phyloP scores from a whole-genome alignment of 495 filamentous ascomycete genomes.

The Stereocaulon alpinum region DNA sequence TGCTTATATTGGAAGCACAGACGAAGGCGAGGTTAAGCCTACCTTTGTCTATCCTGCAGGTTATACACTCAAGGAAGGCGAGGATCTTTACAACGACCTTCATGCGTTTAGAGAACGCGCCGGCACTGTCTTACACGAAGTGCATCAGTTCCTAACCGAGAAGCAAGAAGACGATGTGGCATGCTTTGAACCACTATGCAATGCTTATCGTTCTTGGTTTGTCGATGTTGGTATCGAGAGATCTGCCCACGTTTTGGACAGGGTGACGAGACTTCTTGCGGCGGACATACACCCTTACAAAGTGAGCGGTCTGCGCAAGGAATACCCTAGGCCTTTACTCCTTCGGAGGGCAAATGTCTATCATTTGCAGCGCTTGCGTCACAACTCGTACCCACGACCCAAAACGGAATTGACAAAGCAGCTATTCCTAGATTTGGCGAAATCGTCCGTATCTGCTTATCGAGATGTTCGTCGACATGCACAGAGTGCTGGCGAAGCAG shows the following conservation, averaged over 20 bases:
- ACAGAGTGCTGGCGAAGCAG: conserved; percentile 83
- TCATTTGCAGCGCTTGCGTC: conserved; percentile 82
- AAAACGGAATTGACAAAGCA: conserved; percentile 76
- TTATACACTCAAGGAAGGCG: conserved; percentile 60
- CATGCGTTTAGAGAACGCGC: conserved; percentile 70
- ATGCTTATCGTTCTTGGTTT: conserved; percentile 91
- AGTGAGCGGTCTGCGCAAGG: conserved; percentile 81
- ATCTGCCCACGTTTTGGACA: conserved; percentile 85
- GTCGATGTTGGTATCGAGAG: conserved; percentile 94
- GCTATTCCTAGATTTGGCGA: conserved; percentile 76
- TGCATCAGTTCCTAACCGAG: conserved; percentile 70
- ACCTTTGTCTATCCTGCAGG: conserved; percentile 79
- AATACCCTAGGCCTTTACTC: conserved; percentile 82
- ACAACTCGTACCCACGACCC: conserved; percentile 78
- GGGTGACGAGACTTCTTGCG: conserved; percentile 67
- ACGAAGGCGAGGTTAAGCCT: conserved; percentile 73
- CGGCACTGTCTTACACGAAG: conserved; percentile 69
- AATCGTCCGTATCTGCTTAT: conserved; percentile 88
- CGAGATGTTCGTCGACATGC: conserved; percentile 90
- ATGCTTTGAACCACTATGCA: conserved; percentile 88
- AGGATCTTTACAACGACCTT: conserved; percentile 57
- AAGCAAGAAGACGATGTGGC: conserved; percentile 93
- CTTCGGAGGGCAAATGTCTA: conserved; percentile 87
- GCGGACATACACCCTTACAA: conserved; percentile 88
- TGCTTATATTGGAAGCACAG: conserved; percentile 48